phyloP scores from a whole-genome alignment of 257 asterid species.

The Prunella vulgaris region DNA sequence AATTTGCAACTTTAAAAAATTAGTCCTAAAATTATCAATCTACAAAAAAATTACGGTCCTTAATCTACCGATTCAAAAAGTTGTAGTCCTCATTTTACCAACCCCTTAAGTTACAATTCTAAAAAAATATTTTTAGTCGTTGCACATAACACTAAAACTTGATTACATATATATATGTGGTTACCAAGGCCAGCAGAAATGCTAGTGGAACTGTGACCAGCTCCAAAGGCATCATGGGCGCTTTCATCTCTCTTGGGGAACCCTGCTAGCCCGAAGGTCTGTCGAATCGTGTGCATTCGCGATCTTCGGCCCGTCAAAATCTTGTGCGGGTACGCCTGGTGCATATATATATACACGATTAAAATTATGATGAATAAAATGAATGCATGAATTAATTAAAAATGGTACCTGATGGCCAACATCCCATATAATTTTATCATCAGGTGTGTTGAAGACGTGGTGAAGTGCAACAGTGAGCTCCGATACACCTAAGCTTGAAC shows the following conservation, averaged over 20 bases:
- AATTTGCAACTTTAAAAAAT: no score
- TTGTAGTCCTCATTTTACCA: no score
- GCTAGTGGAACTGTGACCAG: constrained; percentile 73
- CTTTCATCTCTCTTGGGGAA: constrained; percentile 72
- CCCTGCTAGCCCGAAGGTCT: constrained; percentile 63
- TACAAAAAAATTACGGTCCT: no score
- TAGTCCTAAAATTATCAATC: no score
- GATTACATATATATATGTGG: no score
- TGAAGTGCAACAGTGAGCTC: constrained; percentile 78
- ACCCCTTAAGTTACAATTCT: no score
- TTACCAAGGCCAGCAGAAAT: constrained; percentile 67
- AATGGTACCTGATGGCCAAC: constrained; percentile 75
- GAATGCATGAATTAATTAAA: no score
- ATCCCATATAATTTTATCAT: constrained; percentile 76
- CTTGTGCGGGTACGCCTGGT: constrained; percentile 60
- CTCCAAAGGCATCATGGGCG: constrained; percentile 67
- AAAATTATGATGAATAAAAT: no score
- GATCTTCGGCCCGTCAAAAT: constrained; percentile 71
- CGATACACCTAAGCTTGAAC: constrained; percentile 59
- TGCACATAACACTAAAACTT: no score
- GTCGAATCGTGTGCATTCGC: constrained; percentile 55
- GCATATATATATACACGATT: neutral
- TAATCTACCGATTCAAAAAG: no score
- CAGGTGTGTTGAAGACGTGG: constrained; percentile 60
- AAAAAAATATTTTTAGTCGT: no score